Base-by-base conservation (phyloP, 345 rosid genomes). In the Geranium brycei region DNA sequence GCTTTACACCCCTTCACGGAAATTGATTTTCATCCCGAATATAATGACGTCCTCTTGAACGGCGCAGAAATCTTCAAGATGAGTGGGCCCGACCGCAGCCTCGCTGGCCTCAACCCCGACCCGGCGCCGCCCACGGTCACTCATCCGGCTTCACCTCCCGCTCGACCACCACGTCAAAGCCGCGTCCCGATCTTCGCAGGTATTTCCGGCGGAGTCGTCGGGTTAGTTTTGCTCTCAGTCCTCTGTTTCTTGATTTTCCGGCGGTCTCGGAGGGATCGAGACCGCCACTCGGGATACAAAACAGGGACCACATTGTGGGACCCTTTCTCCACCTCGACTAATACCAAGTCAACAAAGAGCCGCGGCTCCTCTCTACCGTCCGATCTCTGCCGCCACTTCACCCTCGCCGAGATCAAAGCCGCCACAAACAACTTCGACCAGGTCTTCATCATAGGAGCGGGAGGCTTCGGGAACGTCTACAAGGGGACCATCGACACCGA, bases 381-480 rank as follows among this genome's bases (percentile, higher is more conserved):
- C 15, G 53, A 67, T n/a, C 53, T 38, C 1, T 67, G 72, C 64
- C 71, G 75, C 14, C 64, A 51, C 32, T 78, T 78, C 62, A 67
- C 79, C 10, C 53, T 78, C 1, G 1, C 58, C 10, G 76, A 73
- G 61, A 70, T 77, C 17, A 62, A 64, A 31, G 56, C 41, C 1
- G 75, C 80, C 10, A 73, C 80, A 0, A 0, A 57, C 28, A 23
- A 62, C n/a, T 77, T 77, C 16, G 66, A 70, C 3, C 66, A 70
- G 17, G 61, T 57, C 2, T 14, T 18, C 57, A 28, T 73, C 3
- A 68, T 77, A 40, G 80, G 80, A 0, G 65, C 71, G 0, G 80
- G 80, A 3, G 80, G 77, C 17, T 73, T 77, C 55, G 77, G 77
- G 15, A 47, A 70, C 12, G 80, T 77, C 6, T 77, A 70, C 57